These are phyloP conservation scores for Marasmius oreades DNA, from an alignment of 1,284 basidiomycete genomes.

Conservation along the genomic window DNA sequence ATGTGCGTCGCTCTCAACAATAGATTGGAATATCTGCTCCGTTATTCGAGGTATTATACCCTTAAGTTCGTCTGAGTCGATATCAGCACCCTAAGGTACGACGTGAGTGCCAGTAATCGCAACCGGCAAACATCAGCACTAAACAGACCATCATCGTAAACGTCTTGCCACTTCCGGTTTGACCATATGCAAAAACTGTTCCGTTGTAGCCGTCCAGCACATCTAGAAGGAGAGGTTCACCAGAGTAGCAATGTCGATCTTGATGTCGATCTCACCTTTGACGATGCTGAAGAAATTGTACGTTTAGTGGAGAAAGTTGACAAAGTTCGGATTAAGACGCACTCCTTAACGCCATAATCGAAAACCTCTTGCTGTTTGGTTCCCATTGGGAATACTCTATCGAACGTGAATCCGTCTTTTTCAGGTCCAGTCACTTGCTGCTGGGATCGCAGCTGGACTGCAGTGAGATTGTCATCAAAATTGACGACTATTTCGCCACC, in stretches of 20 bases:
- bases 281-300: slow-evolving; percentile 55
- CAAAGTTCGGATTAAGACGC: slow-evolving; percentile 31
- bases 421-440: slow-evolving; percentile 69
- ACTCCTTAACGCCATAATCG: slow-evolving; percentile 98
- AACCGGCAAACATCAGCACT: slow-evolving; percentile 21
- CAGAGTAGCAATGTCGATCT: slow-evolving; percentile 1
- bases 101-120: slow-evolving; percentile 16
- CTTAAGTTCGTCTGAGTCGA: slow-evolving; percentile 87
- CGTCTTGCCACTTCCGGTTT: slow-evolving; percentile 96
- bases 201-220: slow-evolving; percentile 99
- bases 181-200: slow-evolving; percentile 97
- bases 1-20: slow-evolving; percentile 92
- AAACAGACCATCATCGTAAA: slow-evolving; percentile 92
- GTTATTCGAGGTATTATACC: slow-evolving; percentile 99
- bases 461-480: slow-evolving; percentile 83
- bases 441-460: slow-evolving; percentile 77
- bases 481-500: slow-evolving; percentile 89
- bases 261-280: slow-evolving; percentile 48
- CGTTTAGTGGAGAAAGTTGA: slow-evolving; percentile 14
- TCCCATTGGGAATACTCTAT: slow-evolving; percentile 93
- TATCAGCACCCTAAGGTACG: slow-evolving; percentile 82
- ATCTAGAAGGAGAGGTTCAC: slow-evolving; percentile 49
- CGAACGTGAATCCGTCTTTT: slow-evolving; percentile 95
- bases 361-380: slow-evolving; percentile 95
- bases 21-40: slow-evolving; percentile 98